Percentiles rank a stretch among this genome's conserved stretches.
These are phyloP conservation scores for Saturnispora sekii DNA, from an alignment of 805 yeast genomes.

Conservation along the genomic window DNA sequence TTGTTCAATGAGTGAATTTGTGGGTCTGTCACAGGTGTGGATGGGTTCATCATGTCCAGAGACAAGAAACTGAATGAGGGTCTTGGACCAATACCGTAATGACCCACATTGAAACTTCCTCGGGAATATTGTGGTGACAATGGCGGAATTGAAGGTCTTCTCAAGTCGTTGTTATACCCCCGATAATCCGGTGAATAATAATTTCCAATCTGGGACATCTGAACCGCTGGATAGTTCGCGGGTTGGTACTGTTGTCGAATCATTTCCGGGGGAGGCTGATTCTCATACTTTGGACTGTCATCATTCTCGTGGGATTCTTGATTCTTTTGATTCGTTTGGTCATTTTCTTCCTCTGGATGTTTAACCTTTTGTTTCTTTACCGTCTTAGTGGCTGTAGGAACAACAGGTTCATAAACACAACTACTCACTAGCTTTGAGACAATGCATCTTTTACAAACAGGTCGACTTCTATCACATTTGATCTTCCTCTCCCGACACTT, in stretches of 20 bases:
- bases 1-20: no score
- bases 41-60: conserved; percentile 1
- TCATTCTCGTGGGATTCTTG: no score
- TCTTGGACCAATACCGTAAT: neutral
- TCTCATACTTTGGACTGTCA: no score
- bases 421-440: conserved; percentile 5
- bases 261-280: no score
- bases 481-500: conserved; percentile 18
- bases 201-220: neutral
- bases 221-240: no score
- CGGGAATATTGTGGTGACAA: neutral
- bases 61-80: conserved; percentile 1
- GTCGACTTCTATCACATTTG: conserved; percentile 20
- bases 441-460: conserved; percentile 15
- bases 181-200: neutral
- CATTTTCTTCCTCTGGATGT: no score
- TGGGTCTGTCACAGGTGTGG: neutral
- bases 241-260: no score
- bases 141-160: neutral
- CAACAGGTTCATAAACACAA: no score
- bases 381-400: no score
- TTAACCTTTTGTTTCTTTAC: no score
- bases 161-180: neutral
- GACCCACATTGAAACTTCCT: neutral
- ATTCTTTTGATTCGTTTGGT: no score